Conservation (phyloP, 495 filamentous ascomycete genomes). For the Patellaria atrata region DNA sequence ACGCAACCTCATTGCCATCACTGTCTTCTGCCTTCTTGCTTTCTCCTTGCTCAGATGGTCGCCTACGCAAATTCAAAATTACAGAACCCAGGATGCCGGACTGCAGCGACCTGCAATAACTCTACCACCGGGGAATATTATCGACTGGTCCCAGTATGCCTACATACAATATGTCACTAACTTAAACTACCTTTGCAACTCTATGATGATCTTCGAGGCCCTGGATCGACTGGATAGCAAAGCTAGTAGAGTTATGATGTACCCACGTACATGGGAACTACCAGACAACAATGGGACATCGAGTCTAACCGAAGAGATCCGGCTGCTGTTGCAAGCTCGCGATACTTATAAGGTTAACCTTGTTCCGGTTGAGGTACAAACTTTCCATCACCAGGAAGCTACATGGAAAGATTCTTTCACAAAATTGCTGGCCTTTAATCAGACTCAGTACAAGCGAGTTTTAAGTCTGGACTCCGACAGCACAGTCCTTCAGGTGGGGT, state of each 20-base stretch:
- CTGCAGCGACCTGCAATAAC: no score
- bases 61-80: no score
- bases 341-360: constrained; percentile 47
- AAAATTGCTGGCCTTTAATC: constrained; percentile 58
- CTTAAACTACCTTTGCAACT: constrained; percentile 57
- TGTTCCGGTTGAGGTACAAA: constrained; percentile 43
- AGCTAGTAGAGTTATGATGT: constrained; percentile 53
- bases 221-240: constrained; percentile 44
- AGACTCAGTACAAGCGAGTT: constrained; percentile 52
- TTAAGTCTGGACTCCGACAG: constrained; percentile 57
- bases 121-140: not conserved
- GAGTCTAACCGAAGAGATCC: constrained; percentile 31
- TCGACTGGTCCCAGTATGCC: constrained; percentile 47
- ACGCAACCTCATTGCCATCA: no score
- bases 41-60: no score
- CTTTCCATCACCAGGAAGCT: constrained; percentile 8
- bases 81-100: no score
- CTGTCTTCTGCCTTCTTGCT: no score
- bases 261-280: constrained; percentile 40
- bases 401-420: constrained; percentile 52
- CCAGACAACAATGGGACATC: constrained; percentile 20
- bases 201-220: constrained; percentile 58
- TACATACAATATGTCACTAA: constrained; percentile 62
- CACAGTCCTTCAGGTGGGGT: constrained; percentile 29
- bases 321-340: constrained; percentile 43